Base-by-base conservation (phyloP, 495 filamentous ascomycete species). In the Cryomyces antarcticus region DNA sequence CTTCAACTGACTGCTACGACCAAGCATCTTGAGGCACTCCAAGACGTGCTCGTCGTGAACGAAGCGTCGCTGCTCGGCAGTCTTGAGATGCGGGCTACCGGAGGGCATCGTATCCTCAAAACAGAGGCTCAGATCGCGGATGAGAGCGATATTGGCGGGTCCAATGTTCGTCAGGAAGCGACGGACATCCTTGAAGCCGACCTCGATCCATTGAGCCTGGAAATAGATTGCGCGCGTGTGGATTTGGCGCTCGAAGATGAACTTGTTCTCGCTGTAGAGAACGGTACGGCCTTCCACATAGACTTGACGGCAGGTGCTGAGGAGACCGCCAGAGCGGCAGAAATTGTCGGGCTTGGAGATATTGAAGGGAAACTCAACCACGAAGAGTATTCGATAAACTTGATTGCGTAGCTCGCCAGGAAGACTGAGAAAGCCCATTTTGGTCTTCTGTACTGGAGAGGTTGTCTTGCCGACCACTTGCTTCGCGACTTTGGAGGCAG, bases 401-500 rank as follows among this genome's bases (percentile, higher is more conserved):
- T 54, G 48, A 38, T 63, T 57, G 5, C 62, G 60, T 10, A 65
- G 43, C 42, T 65, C 62, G 4, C 51, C 37, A 1, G 61, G 58
- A 4, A 64, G 49, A 39, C 53, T 46, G 31, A 54, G 48, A 44
- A 62, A 62, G 4, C 59, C 58, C 11, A 12, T 45, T 35, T 43
- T 52, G 33, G n/a, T 42, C 24, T 17, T 31, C 17, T 24, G 17
- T 24, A 24, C 17, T 24, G 17, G 17, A 24, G 17, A 24, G 17
- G 17, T 24, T 24, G 17, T 24, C 17, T 24, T 24, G 17, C 17
- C 17, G 17, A 24, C 17, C 17, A 24, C 17, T 24, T 2, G 17
- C 17, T 24, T 24, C 17, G 17, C 17, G 17, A 24, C 17, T 2
- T 24, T 24, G 17, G 17, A 24, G 17, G 17, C 2, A 24, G 17